Base-by-base conservation (phyloP, 108 stramenopile genomes). In the Fragilaria crotonensis region DNA sequence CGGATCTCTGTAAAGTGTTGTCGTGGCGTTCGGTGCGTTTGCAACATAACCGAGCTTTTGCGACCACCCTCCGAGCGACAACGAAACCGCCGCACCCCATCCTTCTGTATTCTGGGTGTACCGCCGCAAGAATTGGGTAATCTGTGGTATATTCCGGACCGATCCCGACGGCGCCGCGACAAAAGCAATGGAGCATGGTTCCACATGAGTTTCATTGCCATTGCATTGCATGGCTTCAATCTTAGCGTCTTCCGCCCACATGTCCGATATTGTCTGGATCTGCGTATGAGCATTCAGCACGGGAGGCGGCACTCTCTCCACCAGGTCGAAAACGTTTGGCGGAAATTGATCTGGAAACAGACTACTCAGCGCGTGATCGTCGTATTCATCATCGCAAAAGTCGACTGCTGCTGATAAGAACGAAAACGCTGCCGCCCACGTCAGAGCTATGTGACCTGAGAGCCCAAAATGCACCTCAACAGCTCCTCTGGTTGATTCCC, bases 391-490 rank as follows among this genome's bases (percentile, higher is more conserved):
- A 28, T 52, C 59, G 30, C 74, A 75, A 48, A 47, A 70, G 9
- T 62, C 68, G 20, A 67, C 2, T 0, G 28, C 45, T 1, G 48
- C 14, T 9, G 45, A 45, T 26, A 75, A 47, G 14, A 65, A 28
- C 33, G 64, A 54, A 52, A 66, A 70, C 4, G 64, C 68, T 48
- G 66, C 3, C 0, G 44, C 32, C 45, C 65, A 66, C 25, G 69
- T 41, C 14, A 51, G 50, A 0, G 52, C 30, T 7, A 62, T 25
- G 41, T 75, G 74, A 30, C 74, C 74, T 18, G 60, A 50, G 63
- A 70, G 57, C 5, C 68, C 68, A 58, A 54, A 62, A 33, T 75
- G 74, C 0, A 62, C 74, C 56, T 73, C 50, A 2, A 33, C 5
- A 7, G 19, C 22, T 20, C 45, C 54, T n/a, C 46, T 20, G 3